Evolutionary conservation across 2,329 filamentous ascomycete species (phyloP).

Genomic region (Chrysoporthe austroafricana): DNA sequence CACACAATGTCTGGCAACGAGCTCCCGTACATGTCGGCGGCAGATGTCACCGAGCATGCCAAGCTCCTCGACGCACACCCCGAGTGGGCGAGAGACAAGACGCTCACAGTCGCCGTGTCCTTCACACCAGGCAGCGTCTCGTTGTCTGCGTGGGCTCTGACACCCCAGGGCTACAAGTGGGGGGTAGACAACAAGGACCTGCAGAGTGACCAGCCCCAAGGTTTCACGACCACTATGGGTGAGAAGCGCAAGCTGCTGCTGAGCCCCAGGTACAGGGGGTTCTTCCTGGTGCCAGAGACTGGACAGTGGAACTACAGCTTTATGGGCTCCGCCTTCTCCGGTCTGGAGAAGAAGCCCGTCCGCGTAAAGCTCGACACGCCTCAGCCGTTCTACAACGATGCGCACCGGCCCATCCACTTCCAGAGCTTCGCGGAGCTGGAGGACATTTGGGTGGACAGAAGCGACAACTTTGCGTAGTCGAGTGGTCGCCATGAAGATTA

Average conservation of each 20-base stretch:
- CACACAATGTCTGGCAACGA: conserved; percentile 96
- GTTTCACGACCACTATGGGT: conserved; percentile 89
- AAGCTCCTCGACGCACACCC: conserved; percentile 83
- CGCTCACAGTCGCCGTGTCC: conserved; percentile 90
- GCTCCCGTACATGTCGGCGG: conserved; percentile 92
- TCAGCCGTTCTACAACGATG: conserved; percentile 84
- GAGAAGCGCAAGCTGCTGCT: conserved; percentile 94
- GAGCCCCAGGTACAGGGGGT: conserved; percentile 91
- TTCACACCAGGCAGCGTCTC: conserved; percentile 98
- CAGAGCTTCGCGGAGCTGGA: conserved; percentile 96
- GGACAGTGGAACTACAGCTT: conserved; percentile 98
- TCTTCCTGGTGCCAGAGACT: conserved; percentile 92
- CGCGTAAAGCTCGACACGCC: conserved; percentile 95
- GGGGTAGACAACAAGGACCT: conserved; percentile 94
- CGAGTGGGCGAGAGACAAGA: conserved; percentile 83
- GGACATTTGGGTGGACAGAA: conserved; percentile 92
- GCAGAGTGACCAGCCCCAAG: conserved; percentile 88
- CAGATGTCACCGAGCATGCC: conserved; percentile 92
- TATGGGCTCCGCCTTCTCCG: conserved; percentile 87
- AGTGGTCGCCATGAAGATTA: no score
- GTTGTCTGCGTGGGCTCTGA: conserved; percentile 89
- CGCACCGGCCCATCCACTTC: conserved; percentile 93
- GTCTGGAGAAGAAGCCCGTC: conserved; percentile 86
- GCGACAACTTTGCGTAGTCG: conserved; percentile 85
- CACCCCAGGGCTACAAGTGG: conserved; percentile 93